Conservation (phyloP, 345 rosid species). For the Cardamine occulta region DNA sequence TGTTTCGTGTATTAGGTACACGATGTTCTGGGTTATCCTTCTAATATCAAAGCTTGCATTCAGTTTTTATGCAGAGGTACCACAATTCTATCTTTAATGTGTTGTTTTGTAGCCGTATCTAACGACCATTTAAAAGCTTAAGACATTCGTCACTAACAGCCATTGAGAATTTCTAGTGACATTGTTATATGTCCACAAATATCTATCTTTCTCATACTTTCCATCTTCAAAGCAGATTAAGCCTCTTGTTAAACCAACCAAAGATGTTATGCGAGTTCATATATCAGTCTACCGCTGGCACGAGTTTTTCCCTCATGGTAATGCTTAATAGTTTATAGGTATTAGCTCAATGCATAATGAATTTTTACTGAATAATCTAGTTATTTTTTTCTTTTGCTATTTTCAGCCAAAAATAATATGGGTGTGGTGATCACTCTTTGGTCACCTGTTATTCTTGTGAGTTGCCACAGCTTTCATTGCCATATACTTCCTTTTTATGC, state of each 20-base stretch:
- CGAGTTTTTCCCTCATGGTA: conserved; percentile 67
- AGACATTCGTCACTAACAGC: not conserved
- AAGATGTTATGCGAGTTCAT: conserved; percentile 49
- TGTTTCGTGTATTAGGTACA: conserved; percentile 50
- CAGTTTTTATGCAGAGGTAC: conserved; percentile 68
- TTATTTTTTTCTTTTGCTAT: not conserved
- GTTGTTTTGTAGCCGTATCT: not conserved
- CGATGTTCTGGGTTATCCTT: conserved; percentile 63
- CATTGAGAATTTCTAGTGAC: conserved; percentile 3
- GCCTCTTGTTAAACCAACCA: conserved; percentile 63
- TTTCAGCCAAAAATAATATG: conserved; percentile 54
- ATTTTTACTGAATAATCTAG: not conserved
- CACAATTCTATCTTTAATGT: not conserved
- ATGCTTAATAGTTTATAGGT: conserved; percentile 12
- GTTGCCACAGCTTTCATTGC: conserved; percentile 37
- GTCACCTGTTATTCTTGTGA: conserved; percentile 66
- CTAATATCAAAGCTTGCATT: conserved; percentile 57
- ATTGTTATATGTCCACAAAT: conserved; percentile 7
- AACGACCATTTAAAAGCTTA: not conserved
- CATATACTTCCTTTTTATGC: conserved; percentile 24
- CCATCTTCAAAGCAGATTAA: conserved; percentile 51
- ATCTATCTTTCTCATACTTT: conserved; percentile 25
- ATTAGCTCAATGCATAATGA: not conserved
- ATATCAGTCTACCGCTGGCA: conserved; percentile 54
- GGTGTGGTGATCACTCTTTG: conserved; percentile 58